Percentiles rank a stretch among this genome's conserved stretches.
Conservation (phyloP, 257 asterid genomes). For the Solanum peruvianum region DNA sequence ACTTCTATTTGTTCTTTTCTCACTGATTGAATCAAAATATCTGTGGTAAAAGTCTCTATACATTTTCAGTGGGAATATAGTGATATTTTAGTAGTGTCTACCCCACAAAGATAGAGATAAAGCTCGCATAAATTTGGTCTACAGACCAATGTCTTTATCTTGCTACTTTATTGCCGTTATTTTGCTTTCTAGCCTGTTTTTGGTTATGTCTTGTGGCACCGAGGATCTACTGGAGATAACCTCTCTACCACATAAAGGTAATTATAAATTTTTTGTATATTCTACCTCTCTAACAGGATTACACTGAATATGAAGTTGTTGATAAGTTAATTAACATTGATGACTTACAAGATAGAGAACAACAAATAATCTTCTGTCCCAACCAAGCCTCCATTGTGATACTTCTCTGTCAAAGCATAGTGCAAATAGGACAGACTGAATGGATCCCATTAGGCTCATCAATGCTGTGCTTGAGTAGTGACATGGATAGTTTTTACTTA, state of each 20-base stretch:
- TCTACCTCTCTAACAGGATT: accelerated
- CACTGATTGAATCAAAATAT: neutral
- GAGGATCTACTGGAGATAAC: neutral
- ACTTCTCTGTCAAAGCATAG: constrained; percentile 34
- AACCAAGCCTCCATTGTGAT: constrained; percentile 59
- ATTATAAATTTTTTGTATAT: accelerated
- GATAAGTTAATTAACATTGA: neutral
- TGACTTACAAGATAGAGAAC: constrained; percentile 39
- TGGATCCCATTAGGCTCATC: constrained; percentile 39
- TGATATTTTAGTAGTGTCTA: neutral
- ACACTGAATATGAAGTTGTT: neutral
- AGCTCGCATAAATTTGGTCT: neutral
- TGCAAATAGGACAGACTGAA: constrained; percentile 48
- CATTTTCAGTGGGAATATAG: neutral
- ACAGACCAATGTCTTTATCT: neutral
- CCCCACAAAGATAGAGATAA: neutral
- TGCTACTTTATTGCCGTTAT: neutral
- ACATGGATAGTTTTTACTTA: constrained; percentile 49
- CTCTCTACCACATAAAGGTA: neutral
- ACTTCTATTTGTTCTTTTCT: neutral
- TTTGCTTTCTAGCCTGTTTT: neutral
- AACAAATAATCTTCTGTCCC: constrained; percentile 41
- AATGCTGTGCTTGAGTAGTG: constrained; percentile 70
- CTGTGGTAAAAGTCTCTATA: neutral
- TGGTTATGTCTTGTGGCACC: neutral